These are phyloP conservation scores for Alternaria metachromatica DNA, from an alignment of 2,329 filamentous ascomycete genomes.

Conservation along the genomic window DNA sequence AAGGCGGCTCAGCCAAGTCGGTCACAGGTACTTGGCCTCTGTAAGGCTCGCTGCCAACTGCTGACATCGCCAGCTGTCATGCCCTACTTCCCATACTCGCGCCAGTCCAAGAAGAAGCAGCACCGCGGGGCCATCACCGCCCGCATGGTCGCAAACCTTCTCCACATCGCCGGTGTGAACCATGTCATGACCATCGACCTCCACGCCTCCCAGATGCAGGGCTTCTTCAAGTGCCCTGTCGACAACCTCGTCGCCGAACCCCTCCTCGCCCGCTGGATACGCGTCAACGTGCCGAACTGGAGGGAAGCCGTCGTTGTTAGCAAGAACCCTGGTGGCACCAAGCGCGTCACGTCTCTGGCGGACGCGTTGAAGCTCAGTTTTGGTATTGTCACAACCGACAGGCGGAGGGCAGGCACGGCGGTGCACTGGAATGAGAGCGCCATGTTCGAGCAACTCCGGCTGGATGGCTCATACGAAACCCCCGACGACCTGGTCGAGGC, in stretches of 20 bases:
- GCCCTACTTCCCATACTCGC: conserved; percentile 98
- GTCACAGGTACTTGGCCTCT: conserved; percentile 75
- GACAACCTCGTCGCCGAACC: conserved; percentile 98
- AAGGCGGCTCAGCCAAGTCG: conserved; percentile 94
- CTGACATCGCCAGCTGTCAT: conserved; percentile 69
- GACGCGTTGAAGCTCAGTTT: conserved; percentile 98
- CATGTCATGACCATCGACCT: conserved; percentile 98
- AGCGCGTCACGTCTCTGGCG: conserved; percentile 93
- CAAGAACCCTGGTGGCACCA: conserved; percentile 97
- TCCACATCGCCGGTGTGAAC: conserved; percentile 91
- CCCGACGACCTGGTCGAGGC: conserved; percentile 34
- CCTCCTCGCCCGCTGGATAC: conserved; percentile 93
- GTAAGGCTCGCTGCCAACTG: conserved; percentile 8
- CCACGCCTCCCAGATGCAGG: conserved; percentile 95
- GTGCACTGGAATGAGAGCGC: conserved; percentile 77
- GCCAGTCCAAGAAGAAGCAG: conserved; percentile 98
- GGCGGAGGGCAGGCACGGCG: conserved; percentile 50
- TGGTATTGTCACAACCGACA: conserved; percentile 90
- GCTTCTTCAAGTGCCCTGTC: conserved; percentile 97
- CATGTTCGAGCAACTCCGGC: conserved; percentile 63
- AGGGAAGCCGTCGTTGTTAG: conserved; percentile 92
- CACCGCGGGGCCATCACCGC: conserved; percentile 96
- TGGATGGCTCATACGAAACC: conserved; percentile 53
- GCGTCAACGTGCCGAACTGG: conserved; percentile 86
- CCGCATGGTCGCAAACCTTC: conserved; percentile 93